A percentile compares a stretch with the other conserved stretches of the same genome.
phyloP scores from a whole-genome alignment of 805 yeast species.

The Blastobotrys terrestris region DNA sequence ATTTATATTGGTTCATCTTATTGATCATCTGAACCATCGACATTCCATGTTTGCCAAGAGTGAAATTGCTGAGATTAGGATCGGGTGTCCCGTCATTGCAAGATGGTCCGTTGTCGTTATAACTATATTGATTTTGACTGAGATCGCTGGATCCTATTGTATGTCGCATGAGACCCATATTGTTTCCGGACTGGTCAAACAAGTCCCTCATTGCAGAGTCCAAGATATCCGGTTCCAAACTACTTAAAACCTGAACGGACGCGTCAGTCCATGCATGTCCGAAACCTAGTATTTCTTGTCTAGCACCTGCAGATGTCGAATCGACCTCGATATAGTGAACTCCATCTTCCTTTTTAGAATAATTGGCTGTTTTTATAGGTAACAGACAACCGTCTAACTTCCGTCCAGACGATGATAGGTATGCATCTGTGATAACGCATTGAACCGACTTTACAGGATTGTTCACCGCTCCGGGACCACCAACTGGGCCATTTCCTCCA shows the following conservation, averaged over 20 bases:
- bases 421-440: slow-evolving; percentile 3
- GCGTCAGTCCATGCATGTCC: slow-evolving; percentile 8
- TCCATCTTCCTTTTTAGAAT: not conserved
- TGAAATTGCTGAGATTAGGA: not conserved
- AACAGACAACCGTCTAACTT: not conserved
- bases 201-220: slow-evolving; percentile 4
- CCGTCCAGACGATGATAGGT: not conserved
- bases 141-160: slow-evolving; percentile 3
- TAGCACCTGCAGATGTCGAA: not conserved
- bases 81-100: not conserved
- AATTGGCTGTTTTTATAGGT: not conserved
- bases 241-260: not conserved
- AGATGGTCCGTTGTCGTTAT: slow-evolving; percentile 1
- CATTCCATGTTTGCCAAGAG: not conserved
- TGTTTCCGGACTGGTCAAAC: slow-evolving; percentile 1
- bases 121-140: not conserved
- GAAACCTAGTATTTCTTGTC: slow-evolving; percentile 5
- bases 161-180: slow-evolving; percentile 7
- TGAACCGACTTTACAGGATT: not conserved
- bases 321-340: not conserved
- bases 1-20: not conserved
- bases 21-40: not conserved
- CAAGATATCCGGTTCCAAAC: not conserved
- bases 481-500: slow-evolving; percentile 7
- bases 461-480: slow-evolving; percentile 2